Percentiles rank a stretch among this genome's conserved stretches.
These are phyloP conservation scores for Aspergillus nomiae DNA, from an alignment of 2,329 filamentous ascomycete species.

Conservation along the genomic window DNA sequence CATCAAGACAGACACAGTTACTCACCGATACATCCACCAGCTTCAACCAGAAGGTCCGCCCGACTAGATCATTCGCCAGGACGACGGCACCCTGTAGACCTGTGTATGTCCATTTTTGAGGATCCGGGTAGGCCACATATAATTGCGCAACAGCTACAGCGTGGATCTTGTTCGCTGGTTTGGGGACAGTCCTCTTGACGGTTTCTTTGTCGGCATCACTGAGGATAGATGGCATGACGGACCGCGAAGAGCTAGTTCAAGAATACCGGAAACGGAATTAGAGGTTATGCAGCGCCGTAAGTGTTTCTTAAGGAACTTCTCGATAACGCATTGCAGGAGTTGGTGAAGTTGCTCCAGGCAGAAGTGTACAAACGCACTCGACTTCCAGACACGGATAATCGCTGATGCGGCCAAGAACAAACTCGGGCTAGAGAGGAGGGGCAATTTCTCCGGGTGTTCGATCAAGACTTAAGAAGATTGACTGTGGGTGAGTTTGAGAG, in stretches of 20 bases:
- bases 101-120: conserved; percentile 87
- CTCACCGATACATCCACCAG: conserved; percentile 92
- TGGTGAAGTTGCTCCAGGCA: conserved; percentile 7
- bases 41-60: conserved; percentile 96
- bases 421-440: conserved; percentile 5
- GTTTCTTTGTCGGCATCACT: conserved; percentile 94
- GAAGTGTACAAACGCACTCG: conserved; percentile 13
- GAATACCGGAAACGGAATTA: conserved; percentile 19
- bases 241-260: conserved; percentile 14
- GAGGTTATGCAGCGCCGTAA: conserved; percentile 12
- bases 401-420: conserved; percentile 12
- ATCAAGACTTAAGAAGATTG: not conserved
- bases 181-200: conserved; percentile 91
- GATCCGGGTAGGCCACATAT: conserved; percentile 88
- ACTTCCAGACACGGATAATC: conserved; percentile 17
- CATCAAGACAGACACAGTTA: conserved; percentile 23
- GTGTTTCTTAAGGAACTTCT: conserved; percentile 11
- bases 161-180: conserved; percentile 95
- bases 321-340: conserved; percentile 22
- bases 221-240: conserved; percentile 65
- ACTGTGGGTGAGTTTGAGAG: too few relatives aligned
- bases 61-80: conserved; percentile 89
- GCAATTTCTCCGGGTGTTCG: conserved; percentile 2
- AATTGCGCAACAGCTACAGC: conserved; percentile 90
- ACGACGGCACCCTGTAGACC: conserved; percentile 90